phyloP scores from a whole-genome alignment of 352 stramenopile genomes.

The Phytophthora tentaculata region DNA sequence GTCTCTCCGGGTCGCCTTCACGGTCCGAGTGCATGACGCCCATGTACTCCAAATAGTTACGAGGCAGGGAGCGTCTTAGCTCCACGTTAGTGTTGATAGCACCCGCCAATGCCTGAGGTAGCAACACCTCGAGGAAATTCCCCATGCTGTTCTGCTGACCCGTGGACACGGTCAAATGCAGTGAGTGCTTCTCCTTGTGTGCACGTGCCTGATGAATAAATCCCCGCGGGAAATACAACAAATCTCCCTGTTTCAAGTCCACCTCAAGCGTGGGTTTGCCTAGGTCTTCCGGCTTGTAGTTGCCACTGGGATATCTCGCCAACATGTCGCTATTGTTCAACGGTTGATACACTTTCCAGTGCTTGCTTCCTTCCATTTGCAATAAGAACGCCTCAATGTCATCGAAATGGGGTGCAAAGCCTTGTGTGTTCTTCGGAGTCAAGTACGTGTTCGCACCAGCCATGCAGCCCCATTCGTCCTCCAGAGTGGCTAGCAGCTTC shows the following conservation, averaged over 20 bases:
- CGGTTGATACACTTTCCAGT: constrained; percentile 92
- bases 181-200: constrained; percentile 64
- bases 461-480: constrained; percentile 95
- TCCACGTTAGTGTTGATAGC: constrained; percentile 66
- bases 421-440: constrained; percentile 92
- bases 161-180: constrained; percentile 92
- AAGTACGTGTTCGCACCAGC: constrained; percentile 95
- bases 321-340: constrained; percentile 61
- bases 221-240: constrained; percentile 92
- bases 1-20: constrained; percentile 48
- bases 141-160: constrained; percentile 86
- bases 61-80: constrained; percentile 78
- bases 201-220: constrained; percentile 89
- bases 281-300: constrained; percentile 81
- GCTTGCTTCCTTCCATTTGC: constrained; percentile 93
- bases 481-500: constrained; percentile 92
- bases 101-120: constrained; percentile 63
- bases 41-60: constrained; percentile 91
- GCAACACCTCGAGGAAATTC: constrained; percentile 74
- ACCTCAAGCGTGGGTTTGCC: constrained; percentile 81
- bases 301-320: constrained; percentile 71
- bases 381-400: constrained; percentile 97
- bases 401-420: constrained; percentile 98
- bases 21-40: constrained; percentile 87
- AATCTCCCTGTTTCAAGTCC: constrained; percentile 82